Conservation (phyloP, 2,329 filamentous ascomycete species). For the Fusarium virguliforme region DNA sequence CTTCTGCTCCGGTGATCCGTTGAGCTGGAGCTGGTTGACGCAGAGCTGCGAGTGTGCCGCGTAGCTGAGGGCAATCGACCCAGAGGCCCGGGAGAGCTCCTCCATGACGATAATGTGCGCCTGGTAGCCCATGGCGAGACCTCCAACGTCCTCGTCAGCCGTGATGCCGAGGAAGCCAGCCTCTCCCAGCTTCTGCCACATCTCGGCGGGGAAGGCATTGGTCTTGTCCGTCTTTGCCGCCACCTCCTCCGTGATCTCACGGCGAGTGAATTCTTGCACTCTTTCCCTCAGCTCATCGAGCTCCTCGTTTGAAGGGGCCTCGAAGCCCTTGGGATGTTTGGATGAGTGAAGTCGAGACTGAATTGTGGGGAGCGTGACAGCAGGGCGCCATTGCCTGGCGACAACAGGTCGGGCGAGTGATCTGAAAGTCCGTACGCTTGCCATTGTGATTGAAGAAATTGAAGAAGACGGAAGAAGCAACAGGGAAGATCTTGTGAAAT, state of each 20-base stretch:
- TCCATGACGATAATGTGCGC: constrained; percentile 97
- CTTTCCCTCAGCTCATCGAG: constrained; percentile 85
- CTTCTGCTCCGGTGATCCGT: constrained; percentile 87
- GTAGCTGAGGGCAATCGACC: constrained; percentile 89
- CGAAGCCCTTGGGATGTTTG: constrained; percentile 75
- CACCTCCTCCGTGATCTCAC: constrained; percentile 88
- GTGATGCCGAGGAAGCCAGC: constrained; percentile 95
- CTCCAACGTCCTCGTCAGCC: constrained; percentile 92
- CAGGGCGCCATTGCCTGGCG: constrained; percentile 45
- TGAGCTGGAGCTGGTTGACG: constrained; percentile 95
- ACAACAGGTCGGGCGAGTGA: constrained; percentile 56
- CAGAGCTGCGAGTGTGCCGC: constrained; percentile 97
- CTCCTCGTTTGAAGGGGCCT: constrained; percentile 79
- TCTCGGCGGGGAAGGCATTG: constrained; percentile 90
- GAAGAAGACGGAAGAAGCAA: constrained; percentile 1
- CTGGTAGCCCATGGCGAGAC: constrained; percentile 93
- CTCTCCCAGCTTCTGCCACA: constrained; percentile 95
- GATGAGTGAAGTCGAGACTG: constrained; percentile 67
- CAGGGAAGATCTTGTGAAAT: not conserved
- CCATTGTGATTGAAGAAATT: constrained; percentile 54
- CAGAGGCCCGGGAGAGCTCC: constrained; percentile 90
- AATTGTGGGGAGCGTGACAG: constrained; percentile 56
- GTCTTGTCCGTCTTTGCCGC: constrained; percentile 86
- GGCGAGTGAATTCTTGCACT: constrained; percentile 89
- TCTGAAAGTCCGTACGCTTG: constrained; percentile 59